A percentile compares a stretch with the other conserved stretches of the same genome.
phyloP scores from a whole-genome alignment of 75 land plant species.

The Pinus albicaulis region DNA sequence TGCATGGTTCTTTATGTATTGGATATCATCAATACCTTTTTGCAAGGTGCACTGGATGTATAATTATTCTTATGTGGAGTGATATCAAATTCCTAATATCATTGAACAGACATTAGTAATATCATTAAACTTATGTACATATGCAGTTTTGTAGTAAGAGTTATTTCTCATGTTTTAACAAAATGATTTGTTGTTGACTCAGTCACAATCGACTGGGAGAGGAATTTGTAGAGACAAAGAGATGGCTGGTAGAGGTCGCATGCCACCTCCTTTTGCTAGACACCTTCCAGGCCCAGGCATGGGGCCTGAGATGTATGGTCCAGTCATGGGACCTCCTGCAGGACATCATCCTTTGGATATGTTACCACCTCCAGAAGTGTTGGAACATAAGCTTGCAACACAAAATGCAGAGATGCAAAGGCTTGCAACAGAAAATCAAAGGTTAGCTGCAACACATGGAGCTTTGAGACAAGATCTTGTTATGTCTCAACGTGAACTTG shows the following conservation, averaged over 20 bases:
- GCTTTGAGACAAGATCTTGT: conserved; percentile 69
- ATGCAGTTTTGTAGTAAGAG: too few species aligned
- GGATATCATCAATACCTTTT: too few species aligned
- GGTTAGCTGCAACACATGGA: conserved; percentile 65
- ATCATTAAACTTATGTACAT: too few species aligned
- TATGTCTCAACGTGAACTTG: conserved; percentile 56
- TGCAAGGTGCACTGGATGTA: too few species aligned
- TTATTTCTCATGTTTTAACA: too few species aligned
- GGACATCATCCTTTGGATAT: conserved; percentile 26
- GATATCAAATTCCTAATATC: too few species aligned
- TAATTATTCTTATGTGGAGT: too few species aligned
- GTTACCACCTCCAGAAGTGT: conserved; percentile 35
- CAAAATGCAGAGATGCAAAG: conserved; percentile 73
- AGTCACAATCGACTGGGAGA: too few species aligned
- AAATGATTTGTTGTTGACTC: too few species aligned
- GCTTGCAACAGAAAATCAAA: conserved; percentile 65
- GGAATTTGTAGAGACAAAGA: too few species aligned
- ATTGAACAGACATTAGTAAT: too few species aligned
- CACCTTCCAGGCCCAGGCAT: conserved; percentile 30
- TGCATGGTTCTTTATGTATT: too few species aligned
- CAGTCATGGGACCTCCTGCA: conserved; percentile 10
- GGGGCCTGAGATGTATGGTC: conserved; percentile 47
- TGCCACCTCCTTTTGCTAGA: conserved; percentile 26
- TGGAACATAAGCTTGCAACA: conserved; percentile 49
- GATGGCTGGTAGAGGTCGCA: conserved; percentile 37